Percentiles rank a stretch among this genome's conserved stretches.
phyloP scores from a whole-genome alignment of 2,329 filamentous ascomycete genomes.

The Penicillium sp. region DNA sequence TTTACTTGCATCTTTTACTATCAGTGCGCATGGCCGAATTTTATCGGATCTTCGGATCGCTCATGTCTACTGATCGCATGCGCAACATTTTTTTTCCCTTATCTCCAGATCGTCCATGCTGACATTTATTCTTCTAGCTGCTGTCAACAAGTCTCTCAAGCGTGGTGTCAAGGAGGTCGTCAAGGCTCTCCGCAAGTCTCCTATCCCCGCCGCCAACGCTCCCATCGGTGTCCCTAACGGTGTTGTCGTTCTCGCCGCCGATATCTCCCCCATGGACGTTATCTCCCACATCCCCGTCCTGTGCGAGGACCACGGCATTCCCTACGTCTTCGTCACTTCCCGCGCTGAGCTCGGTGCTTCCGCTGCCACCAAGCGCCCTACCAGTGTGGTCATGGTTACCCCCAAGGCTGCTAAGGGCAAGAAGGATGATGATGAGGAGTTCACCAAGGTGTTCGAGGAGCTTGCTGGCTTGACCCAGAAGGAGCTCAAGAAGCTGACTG shows the following conservation, averaged over 20 bases:
- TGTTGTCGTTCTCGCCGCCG: conserved; percentile 88
- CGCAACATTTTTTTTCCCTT: conserved; percentile 4
- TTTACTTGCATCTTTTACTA: neutral
- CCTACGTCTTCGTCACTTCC: conserved; percentile 91
- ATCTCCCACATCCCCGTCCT: conserved; percentile 97
- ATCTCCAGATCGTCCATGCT: conserved; percentile 14
- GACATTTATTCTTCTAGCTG: conserved; percentile 57
- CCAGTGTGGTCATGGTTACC: conserved; percentile 85
- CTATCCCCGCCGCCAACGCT: conserved; percentile 63
- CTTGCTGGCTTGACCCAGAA: conserved; percentile 59
- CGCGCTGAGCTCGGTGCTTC: conserved; percentile 91
- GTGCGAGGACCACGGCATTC: conserved; percentile 96
- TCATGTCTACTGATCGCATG: neutral
- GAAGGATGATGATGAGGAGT: conserved; percentile 49
- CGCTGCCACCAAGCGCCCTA: conserved; percentile 91
- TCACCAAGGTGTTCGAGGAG: conserved; percentile 54
- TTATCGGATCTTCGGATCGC: neutral
- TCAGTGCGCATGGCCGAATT: neutral
- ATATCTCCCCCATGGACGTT: conserved; percentile 98
- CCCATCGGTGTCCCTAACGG: conserved; percentile 62
- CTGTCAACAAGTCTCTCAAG: conserved; percentile 92
- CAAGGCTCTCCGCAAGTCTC: conserved; percentile 93
- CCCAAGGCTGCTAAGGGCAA: conserved; percentile 53
- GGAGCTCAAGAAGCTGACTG: conserved; percentile 56
- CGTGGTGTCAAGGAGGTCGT: conserved; percentile 98